These are phyloP conservation scores for Bruguiera hainesii DNA, from an alignment of 441 rosid species.

Conservation along the genomic window DNA sequence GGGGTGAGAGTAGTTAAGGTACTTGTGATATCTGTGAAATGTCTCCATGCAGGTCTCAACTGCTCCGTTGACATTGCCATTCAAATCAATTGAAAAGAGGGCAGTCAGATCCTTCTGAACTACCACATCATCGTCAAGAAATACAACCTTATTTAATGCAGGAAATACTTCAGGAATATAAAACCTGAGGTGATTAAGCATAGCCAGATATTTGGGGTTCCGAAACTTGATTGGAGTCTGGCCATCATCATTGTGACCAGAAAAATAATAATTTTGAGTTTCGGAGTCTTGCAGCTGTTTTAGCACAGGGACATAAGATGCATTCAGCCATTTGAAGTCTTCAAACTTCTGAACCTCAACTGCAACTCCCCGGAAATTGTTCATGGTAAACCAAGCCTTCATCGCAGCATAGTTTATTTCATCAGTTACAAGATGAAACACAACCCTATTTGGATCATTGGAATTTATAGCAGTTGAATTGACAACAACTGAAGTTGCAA, in stretches of 20 bases:
- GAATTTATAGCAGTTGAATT: slow-evolving; percentile 66
- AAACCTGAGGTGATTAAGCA: slow-evolving; percentile 71
- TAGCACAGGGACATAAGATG: slow-evolving; percentile 93
- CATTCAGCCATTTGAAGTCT: slow-evolving; percentile 95
- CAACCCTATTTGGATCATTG: slow-evolving; percentile 57
- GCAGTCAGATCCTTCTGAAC: slow-evolving; percentile 76
- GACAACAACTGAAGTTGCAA: slow-evolving; percentile 83
- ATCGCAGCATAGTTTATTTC: slow-evolving; percentile 83
- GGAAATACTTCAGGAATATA: slow-evolving; percentile 94
- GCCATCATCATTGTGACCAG: slow-evolving; percentile 68
- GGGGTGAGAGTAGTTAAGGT: slow-evolving; percentile 60
- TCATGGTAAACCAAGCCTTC: slow-evolving; percentile 89
- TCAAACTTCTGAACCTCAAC: slow-evolving; percentile 94
- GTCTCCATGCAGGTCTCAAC: slow-evolving; percentile 98
- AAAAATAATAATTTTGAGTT: slow-evolving; percentile 90
- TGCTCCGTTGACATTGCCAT: slow-evolving; percentile 89
- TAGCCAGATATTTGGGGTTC: slow-evolving; percentile 86
- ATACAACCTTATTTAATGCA: slow-evolving; percentile 65
- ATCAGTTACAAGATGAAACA: slow-evolving; percentile 92
- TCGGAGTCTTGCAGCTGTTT: slow-evolving; percentile 98
- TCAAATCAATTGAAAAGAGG: slow-evolving; percentile 40
- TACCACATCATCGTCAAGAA: slow-evolving; percentile 91
- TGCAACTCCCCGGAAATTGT: slow-evolving; percentile 68
- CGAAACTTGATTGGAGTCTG: slow-evolving; percentile 86
- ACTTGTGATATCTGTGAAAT: slow-evolving; percentile 73